phyloP scores from a whole-genome alignment of 2,329 filamentous ascomycete species.

The Aureobasidium mangrovei region DNA sequence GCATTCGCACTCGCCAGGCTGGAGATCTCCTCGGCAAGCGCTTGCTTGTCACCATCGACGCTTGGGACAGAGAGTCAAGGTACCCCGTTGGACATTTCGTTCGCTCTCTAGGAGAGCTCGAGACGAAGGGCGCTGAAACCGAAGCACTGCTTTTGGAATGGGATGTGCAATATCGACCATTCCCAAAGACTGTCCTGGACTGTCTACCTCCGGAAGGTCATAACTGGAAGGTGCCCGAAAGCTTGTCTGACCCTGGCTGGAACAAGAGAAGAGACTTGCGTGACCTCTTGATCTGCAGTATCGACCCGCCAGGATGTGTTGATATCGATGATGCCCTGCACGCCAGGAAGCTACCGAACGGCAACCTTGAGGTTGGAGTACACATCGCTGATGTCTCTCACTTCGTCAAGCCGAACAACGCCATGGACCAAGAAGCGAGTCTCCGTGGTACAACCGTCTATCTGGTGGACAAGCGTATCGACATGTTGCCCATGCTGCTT shows the following conservation, averaged over 20 bases:
- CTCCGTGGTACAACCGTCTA: constrained; percentile 95
- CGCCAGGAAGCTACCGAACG: constrained; percentile 73
- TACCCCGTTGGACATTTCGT: constrained; percentile 93
- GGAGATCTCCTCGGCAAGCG: constrained; percentile 83
- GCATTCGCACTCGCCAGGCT: constrained; percentile 83
- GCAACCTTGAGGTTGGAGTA: constrained; percentile 91
- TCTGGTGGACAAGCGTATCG: constrained; percentile 96
- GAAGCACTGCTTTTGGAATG: constrained; percentile 90
- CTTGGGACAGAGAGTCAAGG: constrained; percentile 87
- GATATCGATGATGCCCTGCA: constrained; percentile 98
- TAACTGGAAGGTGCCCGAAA: constrained; percentile 83
- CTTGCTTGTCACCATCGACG: constrained; percentile 85
- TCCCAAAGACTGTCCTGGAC: constrained; percentile 90
- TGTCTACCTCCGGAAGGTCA: constrained; percentile 88
- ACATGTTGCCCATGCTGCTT: constrained; percentile 95
- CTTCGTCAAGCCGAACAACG: constrained; percentile 93
- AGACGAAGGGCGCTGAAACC: constrained; percentile 96
- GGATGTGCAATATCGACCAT: constrained; percentile 95
- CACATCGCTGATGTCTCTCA: constrained; percentile 99
- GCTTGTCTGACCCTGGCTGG: constrained; percentile 76
- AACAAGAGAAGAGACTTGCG: constrained; percentile 74
- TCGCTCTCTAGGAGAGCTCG: constrained; percentile 81
- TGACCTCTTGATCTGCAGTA: constrained; percentile 86
- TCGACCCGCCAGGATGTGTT: constrained; percentile 90
- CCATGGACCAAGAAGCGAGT: constrained; percentile 94